Evolutionary conservation across 2,329 filamentous ascomycete species (phyloP), one percentile per base, ranked within the genome.

Genomic region (Claviceps purpurea): DNA sequence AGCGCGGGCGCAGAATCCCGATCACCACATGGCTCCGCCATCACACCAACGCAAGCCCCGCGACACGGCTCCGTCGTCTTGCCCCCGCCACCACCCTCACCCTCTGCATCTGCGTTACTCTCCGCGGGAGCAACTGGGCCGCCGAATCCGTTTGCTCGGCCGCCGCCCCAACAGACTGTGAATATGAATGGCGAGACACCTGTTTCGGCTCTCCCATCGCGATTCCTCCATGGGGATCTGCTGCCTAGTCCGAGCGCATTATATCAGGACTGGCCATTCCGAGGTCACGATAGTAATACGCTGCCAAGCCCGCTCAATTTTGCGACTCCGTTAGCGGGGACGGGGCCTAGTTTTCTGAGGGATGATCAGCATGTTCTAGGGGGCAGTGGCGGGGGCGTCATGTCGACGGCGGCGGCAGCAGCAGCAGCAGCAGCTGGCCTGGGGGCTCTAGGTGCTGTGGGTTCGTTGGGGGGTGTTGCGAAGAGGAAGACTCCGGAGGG

Each of bases 61-160:
- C 72, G 74, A 26, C 70, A 73, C 54, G 71, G 81, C 46, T 81
- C 78, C 4, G 83, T 95, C 20, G 88, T 96, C 2, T 75, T 98
- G 5, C 93, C 93, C 18, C 91, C 91, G 6, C 93, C 93, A 18
- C 91, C 91, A 7, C 93, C 93, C 0, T 96, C 93, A 1, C 91
- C 93, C 0, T 95, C 89, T 34, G 87, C 89, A 2, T 86, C 86
- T 22, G 82, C 89, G 2, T 74, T 97, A 6, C 74, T 96, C 52
- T 95, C 89, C 47, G 93, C 93, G 0, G 93, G 93, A 42, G 91
- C 93, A 8, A 85, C 84, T 40, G 93, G 93, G 0, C 93, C 93
- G 14, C 89, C 89, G 2, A 98, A 98, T 65, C 93, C 93, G 0
- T 98, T 97, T 66, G 93, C 93, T 7, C 79, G 91, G 43, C 93